Evolutionary conservation across 768 basidiomycete genomes (phyloP), one percentile per base, ranked within the genome.

Genomic region (Kwoniella pini): DNA sequence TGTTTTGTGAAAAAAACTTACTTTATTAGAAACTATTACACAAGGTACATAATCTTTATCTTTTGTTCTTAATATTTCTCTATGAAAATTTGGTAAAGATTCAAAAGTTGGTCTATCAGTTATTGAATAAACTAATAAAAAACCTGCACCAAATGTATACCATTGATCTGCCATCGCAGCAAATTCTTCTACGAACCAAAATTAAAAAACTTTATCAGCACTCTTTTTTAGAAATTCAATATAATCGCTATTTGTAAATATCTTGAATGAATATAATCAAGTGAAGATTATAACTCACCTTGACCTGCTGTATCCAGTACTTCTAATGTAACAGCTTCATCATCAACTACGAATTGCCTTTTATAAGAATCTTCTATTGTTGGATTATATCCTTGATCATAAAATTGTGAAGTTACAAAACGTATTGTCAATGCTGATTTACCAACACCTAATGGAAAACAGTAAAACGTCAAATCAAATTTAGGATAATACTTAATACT

Each of bases 291-390:
- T 17, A 42, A 56, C 72, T 38, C 49, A 75, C 74, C 71, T 57
- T 83, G 82, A 9, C 82, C 82, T 0, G 82, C 82, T 3, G 82
- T 83, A 60, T 83, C 82, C n/a, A 83, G 74, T 13, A 83, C 81
- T 57, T 83, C 81, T 21, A 83, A 69, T 36, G 80, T 65, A 0
- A 82, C 81, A 11, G 80, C 80, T 66, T 82, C 82, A 21, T 80
- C 80, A 62, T 82, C 81, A 36, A 83, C 79, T 52, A 81, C 77
- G 57, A 79, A 78, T 64, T 82, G 82, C 64, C 82, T 79, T 30
- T 73, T 63, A 48, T 78, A 65, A 49, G 75, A 67, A 72, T 81
- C 80, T 61, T 81, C 80, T 38, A 82, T 81, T 2, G 81, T 82
- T 4, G 81, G 81, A 63, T 82, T 81, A 60, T 82, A 82, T 45